Conservation (phyloP, 2,329 filamentous ascomycete species). For the Pseudogymnoascus verrucosus region DNA sequence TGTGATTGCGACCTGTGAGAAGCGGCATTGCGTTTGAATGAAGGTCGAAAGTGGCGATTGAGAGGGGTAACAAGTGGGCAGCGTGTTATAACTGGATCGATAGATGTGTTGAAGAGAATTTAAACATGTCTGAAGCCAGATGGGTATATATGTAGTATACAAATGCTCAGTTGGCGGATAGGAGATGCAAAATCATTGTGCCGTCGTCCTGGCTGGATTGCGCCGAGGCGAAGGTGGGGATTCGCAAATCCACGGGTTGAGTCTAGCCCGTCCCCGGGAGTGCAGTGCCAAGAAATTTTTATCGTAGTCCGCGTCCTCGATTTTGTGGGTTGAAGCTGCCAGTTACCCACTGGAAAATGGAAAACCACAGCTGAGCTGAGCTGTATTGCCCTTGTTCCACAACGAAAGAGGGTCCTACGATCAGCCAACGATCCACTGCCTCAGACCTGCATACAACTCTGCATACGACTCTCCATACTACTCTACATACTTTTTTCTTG, state of each 20-base stretch:
- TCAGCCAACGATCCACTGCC: not conserved
- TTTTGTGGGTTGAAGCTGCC: not conserved
- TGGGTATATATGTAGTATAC: not conserved
- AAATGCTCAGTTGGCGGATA: not conserved
- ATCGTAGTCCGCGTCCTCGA: not conserved
- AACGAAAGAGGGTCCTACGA: not conserved
- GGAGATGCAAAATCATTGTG: not conserved
- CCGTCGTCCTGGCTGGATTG: not conserved
- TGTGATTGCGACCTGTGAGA: not conserved
- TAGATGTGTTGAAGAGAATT: not conserved
- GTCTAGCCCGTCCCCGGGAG: not conserved
- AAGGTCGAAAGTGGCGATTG: not conserved
- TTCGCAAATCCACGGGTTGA: not conserved
- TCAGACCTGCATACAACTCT: constrained; percentile 1
- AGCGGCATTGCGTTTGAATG: not conserved
- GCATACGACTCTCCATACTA: not conserved
- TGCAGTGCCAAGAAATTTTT: not conserved
- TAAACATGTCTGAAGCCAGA: not conserved
- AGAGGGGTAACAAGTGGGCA: not conserved
- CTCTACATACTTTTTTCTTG: not conserved
- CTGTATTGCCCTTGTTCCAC: not conserved
- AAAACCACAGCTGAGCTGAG: not conserved
- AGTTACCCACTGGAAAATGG: no score
- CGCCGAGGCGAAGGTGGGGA: not conserved
- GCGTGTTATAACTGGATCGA: not conserved